phyloP scores from a whole-genome alignment of 2,329 filamentous ascomycete species.

The Penicillium thymicola region DNA sequence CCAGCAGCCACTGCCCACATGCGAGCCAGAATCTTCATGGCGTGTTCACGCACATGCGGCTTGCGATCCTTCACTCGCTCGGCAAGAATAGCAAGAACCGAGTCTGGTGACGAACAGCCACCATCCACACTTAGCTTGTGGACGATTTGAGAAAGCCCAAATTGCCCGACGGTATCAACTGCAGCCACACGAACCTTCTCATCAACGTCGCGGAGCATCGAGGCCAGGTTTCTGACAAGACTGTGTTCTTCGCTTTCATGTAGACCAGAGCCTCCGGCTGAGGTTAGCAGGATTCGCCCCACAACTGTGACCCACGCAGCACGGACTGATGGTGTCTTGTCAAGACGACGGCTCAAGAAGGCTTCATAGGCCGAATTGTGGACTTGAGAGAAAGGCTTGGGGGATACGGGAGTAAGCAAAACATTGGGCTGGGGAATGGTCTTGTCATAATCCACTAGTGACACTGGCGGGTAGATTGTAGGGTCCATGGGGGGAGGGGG shows the following conservation, averaged over 20 bases:
- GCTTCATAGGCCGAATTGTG: conserved; percentile 76
- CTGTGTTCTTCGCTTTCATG: conserved; percentile 75
- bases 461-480: conserved; percentile 71
- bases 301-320: conserved; percentile 81
- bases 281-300: conserved; percentile 85
- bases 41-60: conserved; percentile 74
- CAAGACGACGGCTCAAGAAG: conserved; percentile 79
- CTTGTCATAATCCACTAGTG: conserved; percentile 46
- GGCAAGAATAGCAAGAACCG: conserved; percentile 75
- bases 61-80: conserved; percentile 87
- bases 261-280: conserved; percentile 82
- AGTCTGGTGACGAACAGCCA: conserved; percentile 70
- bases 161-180: conserved; percentile 77
- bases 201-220: conserved; percentile 82
- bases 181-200: conserved; percentile 87
- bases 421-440: conserved; percentile 56
- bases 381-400: conserved; percentile 82
- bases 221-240: conserved; percentile 70
- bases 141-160: conserved; percentile 76
- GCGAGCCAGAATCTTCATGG: conserved; percentile 77
- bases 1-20: conserved; percentile 93
- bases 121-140: conserved; percentile 75
- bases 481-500: conserved; percentile 71
- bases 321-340: conserved; percentile 79
- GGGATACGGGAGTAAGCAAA: conserved; percentile 77